Conservation (phyloP, 148 eudicot genomes). For the Oxyria digyna region DNA sequence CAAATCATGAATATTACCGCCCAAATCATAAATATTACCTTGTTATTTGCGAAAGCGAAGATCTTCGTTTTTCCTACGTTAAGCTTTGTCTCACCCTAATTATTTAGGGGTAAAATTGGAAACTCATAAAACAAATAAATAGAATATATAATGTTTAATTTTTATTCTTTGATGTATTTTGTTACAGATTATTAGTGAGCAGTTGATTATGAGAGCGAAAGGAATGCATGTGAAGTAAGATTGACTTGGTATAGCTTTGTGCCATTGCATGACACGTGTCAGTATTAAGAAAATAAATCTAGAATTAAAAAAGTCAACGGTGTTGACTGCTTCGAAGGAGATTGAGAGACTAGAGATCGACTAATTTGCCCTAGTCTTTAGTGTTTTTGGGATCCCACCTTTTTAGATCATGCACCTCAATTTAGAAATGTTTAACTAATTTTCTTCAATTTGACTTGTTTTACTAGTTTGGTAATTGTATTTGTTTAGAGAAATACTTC, state of each 20-base stretch:
- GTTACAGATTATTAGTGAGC: neutral
- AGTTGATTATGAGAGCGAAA: neutral
- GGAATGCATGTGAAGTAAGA: slow-evolving; percentile 3
- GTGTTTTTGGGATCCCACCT: slow-evolving; percentile 4
- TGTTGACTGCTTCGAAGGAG: slow-evolving; percentile 5
- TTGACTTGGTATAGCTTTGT: slow-evolving; percentile 4
- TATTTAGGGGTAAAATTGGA: too few species aligned
- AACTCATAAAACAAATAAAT: too few species aligned
- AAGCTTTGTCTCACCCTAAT: too few species aligned
- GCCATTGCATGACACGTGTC: neutral
- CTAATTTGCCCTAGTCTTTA: neutral
- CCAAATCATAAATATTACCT: too few species aligned
- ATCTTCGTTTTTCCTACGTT: too few species aligned
- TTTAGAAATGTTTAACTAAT: neutral
- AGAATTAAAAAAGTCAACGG: neutral
- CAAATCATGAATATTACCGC: too few species aligned
- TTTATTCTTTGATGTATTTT: too few species aligned
- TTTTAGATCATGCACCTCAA: neutral
- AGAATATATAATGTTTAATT: too few species aligned
- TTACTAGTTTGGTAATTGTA: too few species aligned
- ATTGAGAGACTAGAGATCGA: slow-evolving; percentile 3
- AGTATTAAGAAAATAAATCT: neutral
- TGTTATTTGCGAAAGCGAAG: too few species aligned
- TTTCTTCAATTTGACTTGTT: too few species aligned
- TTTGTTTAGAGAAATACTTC: too few species aligned